Percentiles rank a stretch among this genome's conserved stretches.
Conservation (phyloP, 768 basidiomycete species). For the Xerocomellus amylosporus region DNA sequence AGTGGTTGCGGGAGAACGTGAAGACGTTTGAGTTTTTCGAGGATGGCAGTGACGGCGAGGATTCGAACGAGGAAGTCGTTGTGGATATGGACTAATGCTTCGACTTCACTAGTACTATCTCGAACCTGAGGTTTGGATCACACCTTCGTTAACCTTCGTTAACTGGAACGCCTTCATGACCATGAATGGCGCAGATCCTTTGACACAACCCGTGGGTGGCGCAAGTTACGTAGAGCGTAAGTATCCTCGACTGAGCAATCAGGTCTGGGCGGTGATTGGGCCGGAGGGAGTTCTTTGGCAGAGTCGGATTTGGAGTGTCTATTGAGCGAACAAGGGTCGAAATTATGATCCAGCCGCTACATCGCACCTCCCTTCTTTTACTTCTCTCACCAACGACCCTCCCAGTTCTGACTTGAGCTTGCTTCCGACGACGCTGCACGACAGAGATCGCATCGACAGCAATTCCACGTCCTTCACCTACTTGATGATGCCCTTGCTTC, state of each 20-base stretch:
- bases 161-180: constrained; percentile 66
- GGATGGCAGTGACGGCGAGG: too few relatives aligned
- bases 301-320: constrained; percentile 54
- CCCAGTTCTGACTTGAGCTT: background rate
- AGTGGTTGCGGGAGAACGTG: too few relatives aligned
- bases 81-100: too few relatives aligned
- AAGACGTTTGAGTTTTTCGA: too few relatives aligned
- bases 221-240: constrained; percentile 31
- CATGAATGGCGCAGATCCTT: constrained; percentile 18
- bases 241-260: constrained; percentile 41
- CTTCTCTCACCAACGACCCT: background rate
- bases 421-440: background rate
- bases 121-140: too few relatives aligned
- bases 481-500: background rate
- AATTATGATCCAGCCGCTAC: background rate
- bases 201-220: constrained; percentile 15
- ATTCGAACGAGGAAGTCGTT: too few relatives aligned
- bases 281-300: constrained; percentile 58
- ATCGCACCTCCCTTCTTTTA: too few relatives aligned
- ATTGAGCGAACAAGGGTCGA: constrained; percentile 24
- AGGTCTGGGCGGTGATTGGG: constrained; percentile 50
- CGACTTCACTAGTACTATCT: too few relatives aligned
- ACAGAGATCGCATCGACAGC: background rate
- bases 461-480: too few relatives aligned
- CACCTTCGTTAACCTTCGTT: too few relatives aligned